A percentile compares a stretch with the other conserved stretches of the same genome.
Evolutionary conservation across 352 stramenopile species (phyloP).

Genomic region (Phytopythium ostracodes): DNA sequence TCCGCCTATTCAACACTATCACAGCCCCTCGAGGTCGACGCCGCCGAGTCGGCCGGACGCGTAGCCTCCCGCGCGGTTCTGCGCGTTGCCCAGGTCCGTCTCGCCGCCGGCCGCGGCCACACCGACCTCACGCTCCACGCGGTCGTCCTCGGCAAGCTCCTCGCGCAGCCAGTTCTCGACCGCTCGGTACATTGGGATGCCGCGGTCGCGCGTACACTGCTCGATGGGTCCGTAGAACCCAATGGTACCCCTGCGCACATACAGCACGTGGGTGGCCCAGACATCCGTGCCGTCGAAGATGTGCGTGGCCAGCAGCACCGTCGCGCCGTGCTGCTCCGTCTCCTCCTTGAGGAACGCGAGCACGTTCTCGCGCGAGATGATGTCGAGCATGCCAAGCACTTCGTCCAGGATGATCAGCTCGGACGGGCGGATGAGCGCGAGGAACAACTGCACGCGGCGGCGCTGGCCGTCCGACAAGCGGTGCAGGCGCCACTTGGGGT

Average conservation of each 20-base stretch:
- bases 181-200: slow-evolving; percentile 87
- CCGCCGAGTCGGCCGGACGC: slow-evolving; percentile 60
- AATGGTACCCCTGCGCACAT: slow-evolving; percentile 69
- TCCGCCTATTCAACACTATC: not conserved
- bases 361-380: slow-evolving; percentile 93
- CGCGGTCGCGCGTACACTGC: slow-evolving; percentile 55
- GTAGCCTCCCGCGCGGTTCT: slow-evolving; percentile 77
- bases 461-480: slow-evolving; percentile 79
- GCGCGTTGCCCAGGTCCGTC: slow-evolving; percentile 56
- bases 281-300: slow-evolving; percentile 98
- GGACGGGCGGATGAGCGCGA: slow-evolving; percentile 94
- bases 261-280: slow-evolving; percentile 95
- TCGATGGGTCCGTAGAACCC: slow-evolving; percentile 61
- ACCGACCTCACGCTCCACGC: slow-evolving; percentile 54
- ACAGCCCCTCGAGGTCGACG: slow-evolving; percentile 40
- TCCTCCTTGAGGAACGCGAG: slow-evolving; percentile 91
- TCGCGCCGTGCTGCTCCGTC: slow-evolving; percentile 51
- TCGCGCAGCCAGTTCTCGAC: slow-evolving; percentile 92
- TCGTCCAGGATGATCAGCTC: slow-evolving; percentile 98
- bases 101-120: slow-evolving; percentile 23
- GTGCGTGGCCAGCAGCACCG: slow-evolving; percentile 87
- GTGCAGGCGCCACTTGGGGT: slow-evolving; percentile 90
- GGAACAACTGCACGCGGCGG: slow-evolving; percentile 94
- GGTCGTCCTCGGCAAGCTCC: slow-evolving; percentile 85
- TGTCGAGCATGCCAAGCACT: slow-evolving; percentile 96